A percentile compares a stretch with the other conserved stretches of the same genome.
Conservation (phyloP, 306 rosid species). For the Pterocarpus santalinus region DNA sequence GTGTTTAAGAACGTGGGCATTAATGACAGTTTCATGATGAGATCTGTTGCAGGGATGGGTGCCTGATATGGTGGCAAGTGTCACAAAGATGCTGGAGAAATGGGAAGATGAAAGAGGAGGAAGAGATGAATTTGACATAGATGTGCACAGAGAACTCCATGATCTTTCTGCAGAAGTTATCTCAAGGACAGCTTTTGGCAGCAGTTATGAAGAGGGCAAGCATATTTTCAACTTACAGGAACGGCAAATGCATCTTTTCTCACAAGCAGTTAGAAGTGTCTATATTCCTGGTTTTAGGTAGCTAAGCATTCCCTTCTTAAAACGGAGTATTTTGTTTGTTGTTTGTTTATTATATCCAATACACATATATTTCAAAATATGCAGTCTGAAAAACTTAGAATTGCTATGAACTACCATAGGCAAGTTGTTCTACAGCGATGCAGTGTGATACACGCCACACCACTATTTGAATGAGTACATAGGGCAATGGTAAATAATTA, state of each 20-base stretch:
- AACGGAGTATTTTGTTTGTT: neutral
- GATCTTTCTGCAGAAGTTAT: slow-evolving; percentile 71
- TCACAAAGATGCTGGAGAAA: slow-evolving; percentile 56
- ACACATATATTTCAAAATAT: too few species aligned
- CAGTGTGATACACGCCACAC: too few species aligned
- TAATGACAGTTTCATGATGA: neutral
- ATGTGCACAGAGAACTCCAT: slow-evolving; percentile 64
- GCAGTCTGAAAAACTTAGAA: too few species aligned
- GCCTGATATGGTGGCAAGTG: slow-evolving; percentile 72
- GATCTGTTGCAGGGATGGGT: slow-evolving; percentile 69
- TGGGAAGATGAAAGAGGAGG: slow-evolving; percentile 68
- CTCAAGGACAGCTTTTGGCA: slow-evolving; percentile 82
- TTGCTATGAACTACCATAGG: too few species aligned
- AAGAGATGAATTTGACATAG: slow-evolving; percentile 71
- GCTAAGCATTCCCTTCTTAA: slow-evolving; percentile 1
- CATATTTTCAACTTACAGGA: slow-evolving; percentile 76
- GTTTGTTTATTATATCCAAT: too few species aligned
- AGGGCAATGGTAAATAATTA: too few species aligned
- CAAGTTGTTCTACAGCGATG: too few species aligned
- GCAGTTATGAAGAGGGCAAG: slow-evolving; percentile 77
- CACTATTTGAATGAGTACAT: too few species aligned
- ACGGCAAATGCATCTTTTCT: slow-evolving; percentile 66
- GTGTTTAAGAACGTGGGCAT: neutral
- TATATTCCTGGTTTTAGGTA: slow-evolving; percentile 90
- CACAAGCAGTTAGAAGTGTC: slow-evolving; percentile 57